These are phyloP conservation scores for Eimeria tenella DNA, from an alignment of 169 alveolate genomes.

Conservation along the genomic window DNA sequence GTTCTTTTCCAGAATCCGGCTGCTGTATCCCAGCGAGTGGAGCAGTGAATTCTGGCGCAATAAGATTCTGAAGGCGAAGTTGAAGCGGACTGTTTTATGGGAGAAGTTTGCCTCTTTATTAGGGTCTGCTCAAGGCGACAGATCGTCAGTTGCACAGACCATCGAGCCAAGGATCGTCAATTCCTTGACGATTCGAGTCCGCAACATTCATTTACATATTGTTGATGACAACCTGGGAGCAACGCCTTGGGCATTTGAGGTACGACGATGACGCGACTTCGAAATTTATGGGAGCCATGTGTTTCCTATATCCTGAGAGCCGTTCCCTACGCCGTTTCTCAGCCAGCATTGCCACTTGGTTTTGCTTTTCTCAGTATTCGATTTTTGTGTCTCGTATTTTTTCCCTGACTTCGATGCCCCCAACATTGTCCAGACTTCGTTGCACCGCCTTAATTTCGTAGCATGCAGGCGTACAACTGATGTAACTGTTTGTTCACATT, in stretches of 20 bases:
- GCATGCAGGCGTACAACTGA: too few species aligned
- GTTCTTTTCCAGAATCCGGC: constrained; percentile 73
- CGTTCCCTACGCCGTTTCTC: too few species aligned
- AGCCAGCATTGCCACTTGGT: too few species aligned
- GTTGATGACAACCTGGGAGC: constrained; percentile 87
- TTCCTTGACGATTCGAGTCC: constrained; percentile 84
- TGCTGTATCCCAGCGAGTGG: constrained; percentile 86
- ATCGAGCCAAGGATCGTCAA: constrained; percentile 86
- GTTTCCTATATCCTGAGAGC: too few species aligned
- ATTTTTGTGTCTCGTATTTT: too few species aligned
- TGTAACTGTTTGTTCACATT: too few species aligned
- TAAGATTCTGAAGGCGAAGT: constrained; percentile 71
- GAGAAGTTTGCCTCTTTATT: constrained; percentile 75
- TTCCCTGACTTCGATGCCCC: too few species aligned
- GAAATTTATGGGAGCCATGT: too few species aligned
- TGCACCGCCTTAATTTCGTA: too few species aligned
- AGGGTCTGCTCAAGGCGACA: constrained; percentile 66
- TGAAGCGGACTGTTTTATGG: constrained; percentile 72
- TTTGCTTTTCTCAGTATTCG: too few species aligned
- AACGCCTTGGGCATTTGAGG: constrained; percentile 87
- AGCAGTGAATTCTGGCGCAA: constrained; percentile 82
- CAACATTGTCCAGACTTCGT: too few species aligned
- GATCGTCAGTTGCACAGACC: constrained; percentile 82
- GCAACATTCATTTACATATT: constrained; percentile 84
- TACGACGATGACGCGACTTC: constrained; percentile 12